Percentiles rank a stretch among this genome's conserved stretches.
phyloP scores from a whole-genome alignment of 208 protist species.

The Trypanosoma cruzi region DNA sequence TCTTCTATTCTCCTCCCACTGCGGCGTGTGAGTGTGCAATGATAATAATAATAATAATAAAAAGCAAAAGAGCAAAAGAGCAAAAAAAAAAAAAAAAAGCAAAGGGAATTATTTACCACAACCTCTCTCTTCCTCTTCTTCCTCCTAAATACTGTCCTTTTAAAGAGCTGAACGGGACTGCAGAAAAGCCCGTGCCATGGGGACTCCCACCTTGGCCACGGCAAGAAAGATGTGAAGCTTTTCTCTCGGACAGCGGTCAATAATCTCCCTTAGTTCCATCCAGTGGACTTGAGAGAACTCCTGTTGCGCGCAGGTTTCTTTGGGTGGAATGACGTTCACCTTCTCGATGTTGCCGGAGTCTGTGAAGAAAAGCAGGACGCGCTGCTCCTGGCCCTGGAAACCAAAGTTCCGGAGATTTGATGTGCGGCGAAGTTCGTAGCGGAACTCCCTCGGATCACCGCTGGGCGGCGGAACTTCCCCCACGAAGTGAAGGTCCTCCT shows the following conservation, averaged over 20 bases:
- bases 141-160: no score
- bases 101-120: background rate
- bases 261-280: constrained; percentile 28
- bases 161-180: constrained; percentile 7
- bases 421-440: constrained; percentile 48
- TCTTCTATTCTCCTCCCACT: no score
- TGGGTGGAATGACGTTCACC: constrained; percentile 60
- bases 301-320: constrained; percentile 36
- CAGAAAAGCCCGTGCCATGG: constrained; percentile 43
- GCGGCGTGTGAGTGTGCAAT: no score
- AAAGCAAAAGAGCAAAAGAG: background rate
- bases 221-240: constrained; percentile 74
- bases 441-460: constrained; percentile 62
- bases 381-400: constrained; percentile 79
- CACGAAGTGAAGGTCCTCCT: constrained; percentile 57
- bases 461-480: constrained; percentile 66
- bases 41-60: background rate
- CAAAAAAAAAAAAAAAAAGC: background rate
- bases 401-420: constrained; percentile 69
- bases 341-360: constrained; percentile 38
- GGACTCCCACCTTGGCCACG: constrained; percentile 38
- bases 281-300: constrained; percentile 31
- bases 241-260: constrained; percentile 31
- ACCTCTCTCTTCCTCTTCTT: background rate
- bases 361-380: constrained; percentile 75